Base-by-base conservation (phyloP, 148 eudicot species). In the Camellia lanceoleosa region DNA sequence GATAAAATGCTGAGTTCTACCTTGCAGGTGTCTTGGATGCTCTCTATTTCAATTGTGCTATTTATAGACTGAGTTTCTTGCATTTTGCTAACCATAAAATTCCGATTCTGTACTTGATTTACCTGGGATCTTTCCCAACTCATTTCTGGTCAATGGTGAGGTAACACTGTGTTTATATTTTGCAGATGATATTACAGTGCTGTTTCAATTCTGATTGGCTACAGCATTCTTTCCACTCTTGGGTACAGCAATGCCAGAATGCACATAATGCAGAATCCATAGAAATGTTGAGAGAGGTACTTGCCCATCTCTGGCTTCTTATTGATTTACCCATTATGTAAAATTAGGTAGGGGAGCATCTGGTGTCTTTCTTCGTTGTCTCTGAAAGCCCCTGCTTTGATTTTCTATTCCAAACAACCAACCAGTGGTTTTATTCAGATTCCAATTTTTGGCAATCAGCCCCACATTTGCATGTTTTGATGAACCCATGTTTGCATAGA, bases 211-310 rank as follows among this genome's bases (percentile, higher is more conserved):
- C 88, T 76, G 76, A 78, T 64, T 97, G 98, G 99, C 85, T 97
- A 64, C 84, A 85, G 23, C 82, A 87, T 76, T 93, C 99, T 77
- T 81, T 86, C 64, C 82, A 85, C 61, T 83, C 89, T 52, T 94
- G 98, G 99, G 84, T 74, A 44, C 91, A 89, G 43, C 85, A 83
- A 64, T 97, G 99, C 84, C 91, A 86, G 74, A 87, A 81, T 81
- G 98, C 94, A 76, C 41, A 80, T 43, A 91, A 89, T 86, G 99
- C 99, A 69, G 98, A 97, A 79, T 85, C 88, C 44, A 81, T 94
- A 80, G 99, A 97, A 86, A 80, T 90, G 81, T 88, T 96, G 71
- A 88, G 84, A 83, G 98, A 96, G 97, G 99, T 93, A 90, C 30
- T 19, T 67, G 44, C 42, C 73, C 71, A 66, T 52, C 51, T 60